Evolutionary conservation across 1,284 basidiomycete species (phyloP), one percentile per base, ranked within the genome.

Genomic region (Quambalaria eucalypti): DNA sequence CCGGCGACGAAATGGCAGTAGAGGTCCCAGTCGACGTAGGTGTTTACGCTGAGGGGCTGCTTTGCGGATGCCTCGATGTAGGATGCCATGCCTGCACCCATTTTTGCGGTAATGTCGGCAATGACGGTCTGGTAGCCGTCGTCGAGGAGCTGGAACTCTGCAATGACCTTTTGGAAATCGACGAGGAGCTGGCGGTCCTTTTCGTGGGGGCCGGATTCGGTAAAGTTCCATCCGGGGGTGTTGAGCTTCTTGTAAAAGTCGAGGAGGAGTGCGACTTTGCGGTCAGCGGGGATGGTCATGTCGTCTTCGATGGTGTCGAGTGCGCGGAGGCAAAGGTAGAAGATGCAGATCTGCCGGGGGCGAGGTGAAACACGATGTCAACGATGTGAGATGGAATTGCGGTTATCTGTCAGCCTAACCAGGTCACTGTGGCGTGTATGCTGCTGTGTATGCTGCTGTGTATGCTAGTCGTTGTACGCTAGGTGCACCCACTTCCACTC

Each of bases 1-100:
- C 93, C 95, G 2, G 93, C 95, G 61, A 97, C 95, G 76, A 95
- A 97, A 78, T 99, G 93, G 76, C 95, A 98, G 79, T 99, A 98
- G 10, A 97, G 82, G 76, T 97, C 90, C 77, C 93, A 96, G 67
- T 96, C 90, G 46, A 83, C 80, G 60, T 64, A 75, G 16, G 36
- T 60, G 21, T 64, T 36, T 12, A 56, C 57, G 39, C 57, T 65
- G n/a, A 72, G 52, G 8, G 66, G 65, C 14, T 56, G 48, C 25
- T 61, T 59, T 1, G 56, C 50, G 4, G 66, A 65, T 4, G 69
- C 40, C 33, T 72, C 68, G 36, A 75, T 74, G 74, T 88, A 97
- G 77, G 93, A 89, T 29, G 93, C 90, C 95, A 98, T 97, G 19
- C 93, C 93, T 1, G 78, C 82, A 55, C 86, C 87, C 93, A 97